phyloP scores from a whole-genome alignment of 805 yeast genomes.

The Priceomyces melissophilus region DNA sequence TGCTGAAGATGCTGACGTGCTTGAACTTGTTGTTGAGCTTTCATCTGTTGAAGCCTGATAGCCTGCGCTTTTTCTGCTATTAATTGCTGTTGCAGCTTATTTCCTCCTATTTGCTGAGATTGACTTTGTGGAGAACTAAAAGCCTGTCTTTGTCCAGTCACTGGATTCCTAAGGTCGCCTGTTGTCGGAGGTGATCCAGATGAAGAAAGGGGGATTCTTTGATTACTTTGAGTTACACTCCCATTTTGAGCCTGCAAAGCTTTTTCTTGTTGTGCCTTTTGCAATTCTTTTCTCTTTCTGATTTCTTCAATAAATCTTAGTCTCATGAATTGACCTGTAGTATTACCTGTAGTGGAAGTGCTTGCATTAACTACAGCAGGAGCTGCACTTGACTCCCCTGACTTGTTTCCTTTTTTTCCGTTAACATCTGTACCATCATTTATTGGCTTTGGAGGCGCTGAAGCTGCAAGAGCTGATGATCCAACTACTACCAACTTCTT shows the following conservation, averaged over 20 bases:
- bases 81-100: slow-evolving; percentile 13
- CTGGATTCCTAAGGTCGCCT: slow-evolving; percentile 1
- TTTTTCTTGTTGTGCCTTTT: slow-evolving; percentile 38
- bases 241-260: slow-evolving; percentile 29
- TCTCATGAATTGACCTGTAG: slow-evolving; percentile 73
- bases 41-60: slow-evolving; percentile 10
- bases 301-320: slow-evolving; percentile 85
- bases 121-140: slow-evolving; percentile 14
- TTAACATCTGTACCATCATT: slow-evolving; percentile 30
- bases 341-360: slow-evolving; percentile 18
- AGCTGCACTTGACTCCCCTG: slow-evolving; percentile 7
- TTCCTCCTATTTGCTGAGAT: slow-evolving; percentile 8
- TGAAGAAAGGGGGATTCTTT: slow-evolving; percentile 4
- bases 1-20: slow-evolving; percentile 12
- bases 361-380: slow-evolving; percentile 9
- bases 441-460: slow-evolving; percentile 20
- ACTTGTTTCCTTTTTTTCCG: slow-evolving; percentile 15
- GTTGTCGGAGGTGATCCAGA: slow-evolving; percentile 2
- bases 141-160: slow-evolving; percentile 10
- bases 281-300: slow-evolving; percentile 57
- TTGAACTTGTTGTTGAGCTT: slow-evolving; percentile 9
- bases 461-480: slow-evolving; percentile 19
- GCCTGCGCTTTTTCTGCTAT: slow-evolving; percentile 7
- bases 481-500: slow-evolving; percentile 39
- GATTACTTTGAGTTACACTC: slow-evolving; percentile 3